These are phyloP conservation scores for Aspergillus nanangensis DNA, from an alignment of 495 filamentous ascomycete genomes.

Conservation along the genomic window DNA sequence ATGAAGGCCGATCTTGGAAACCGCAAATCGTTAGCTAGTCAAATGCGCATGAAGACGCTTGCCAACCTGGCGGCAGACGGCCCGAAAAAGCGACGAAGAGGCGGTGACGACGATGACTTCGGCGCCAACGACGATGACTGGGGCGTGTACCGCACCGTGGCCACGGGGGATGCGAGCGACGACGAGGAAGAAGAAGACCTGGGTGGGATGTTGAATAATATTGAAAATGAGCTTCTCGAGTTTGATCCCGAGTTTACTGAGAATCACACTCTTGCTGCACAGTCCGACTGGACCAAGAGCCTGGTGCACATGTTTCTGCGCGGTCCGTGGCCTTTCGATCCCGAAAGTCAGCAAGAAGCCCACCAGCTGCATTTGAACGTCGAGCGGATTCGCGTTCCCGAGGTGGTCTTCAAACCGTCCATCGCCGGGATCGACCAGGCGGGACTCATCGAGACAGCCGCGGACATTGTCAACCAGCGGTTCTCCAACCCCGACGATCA, in stretches of 20 bases:
- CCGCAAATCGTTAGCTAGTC: conserved; percentile 89
- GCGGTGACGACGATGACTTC: conserved; percentile 82
- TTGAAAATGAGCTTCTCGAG: conserved; percentile 80
- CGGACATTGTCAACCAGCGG: conserved; percentile 77
- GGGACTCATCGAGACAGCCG: conserved; percentile 83
- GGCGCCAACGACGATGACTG: conserved; percentile 97
- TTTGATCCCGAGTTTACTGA: conserved; percentile 87
- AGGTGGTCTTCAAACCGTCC: conserved; percentile 90
- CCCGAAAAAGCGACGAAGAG: conserved; percentile 78
- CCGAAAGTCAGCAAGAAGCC: conserved; percentile 70
- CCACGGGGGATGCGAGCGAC: conserved; percentile 70
- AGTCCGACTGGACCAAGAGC: conserved; percentile 89
- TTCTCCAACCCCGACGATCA: conserved; percentile 54
- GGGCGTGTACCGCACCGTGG: conserved; percentile 90
- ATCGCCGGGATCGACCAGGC: conserved; percentile 96
- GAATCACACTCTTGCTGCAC: conserved; percentile 84
- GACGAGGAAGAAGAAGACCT: conserved; percentile 87
- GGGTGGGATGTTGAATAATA: conserved; percentile 58
- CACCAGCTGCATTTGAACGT: conserved; percentile 94
- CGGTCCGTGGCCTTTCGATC: conserved; percentile 81
- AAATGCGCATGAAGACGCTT: conserved; percentile 97
- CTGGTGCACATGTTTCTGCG: conserved; percentile 84
- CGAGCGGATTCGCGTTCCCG: conserved; percentile 92
- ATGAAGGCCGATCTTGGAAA: conserved; percentile 91
- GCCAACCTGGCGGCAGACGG: conserved; percentile 92